A percentile compares a stretch with the other conserved stretches of the same genome.
These are phyloP conservation scores for Saturnispora sanitii DNA, from an alignment of 805 yeast species.

Conservation along the genomic window DNA sequence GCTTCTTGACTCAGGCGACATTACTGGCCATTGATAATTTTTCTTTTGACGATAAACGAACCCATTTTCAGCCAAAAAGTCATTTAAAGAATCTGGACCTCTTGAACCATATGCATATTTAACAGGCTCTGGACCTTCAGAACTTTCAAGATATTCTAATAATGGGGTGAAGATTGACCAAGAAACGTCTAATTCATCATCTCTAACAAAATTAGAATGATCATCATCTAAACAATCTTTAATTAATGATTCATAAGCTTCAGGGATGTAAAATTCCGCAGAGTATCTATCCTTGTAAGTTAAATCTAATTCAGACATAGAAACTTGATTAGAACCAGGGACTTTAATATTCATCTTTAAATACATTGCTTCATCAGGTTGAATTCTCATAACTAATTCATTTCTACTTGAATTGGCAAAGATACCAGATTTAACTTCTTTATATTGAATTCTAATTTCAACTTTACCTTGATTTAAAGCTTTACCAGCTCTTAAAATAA, in stretches of 20 bases:
- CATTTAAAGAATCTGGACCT: constrained; percentile 63
- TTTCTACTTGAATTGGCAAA: constrained; percentile 76
- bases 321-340: constrained; percentile 81
- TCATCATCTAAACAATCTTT: constrained; percentile 86
- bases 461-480: constrained; percentile 94
- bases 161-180: constrained; percentile 94
- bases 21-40: constrained; percentile 86
- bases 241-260: constrained; percentile 93
- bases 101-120: constrained; percentile 83
- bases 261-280: constrained; percentile 87
- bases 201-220: constrained; percentile 96
- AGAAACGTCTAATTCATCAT: constrained; percentile 88
- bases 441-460: constrained; percentile 89
- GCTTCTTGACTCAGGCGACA: constrained; percentile 36
- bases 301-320: constrained; percentile 83
- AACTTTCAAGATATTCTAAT: constrained; percentile 66
- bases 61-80: constrained; percentile 59
- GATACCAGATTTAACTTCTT: constrained; percentile 74
- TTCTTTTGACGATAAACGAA: constrained; percentile 56
- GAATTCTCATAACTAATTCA: constrained; percentile 88
- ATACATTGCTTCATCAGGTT: constrained; percentile 91
- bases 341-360: constrained; percentile 87
- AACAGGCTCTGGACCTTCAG: constrained; percentile 56
- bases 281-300: constrained; percentile 69
- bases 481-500: constrained; percentile 93